Percentiles rank a stretch among this genome's conserved stretches.
These are phyloP conservation scores for Cardamine resedifolia DNA, from an alignment of 345 rosid species.

Conservation along the genomic window DNA sequence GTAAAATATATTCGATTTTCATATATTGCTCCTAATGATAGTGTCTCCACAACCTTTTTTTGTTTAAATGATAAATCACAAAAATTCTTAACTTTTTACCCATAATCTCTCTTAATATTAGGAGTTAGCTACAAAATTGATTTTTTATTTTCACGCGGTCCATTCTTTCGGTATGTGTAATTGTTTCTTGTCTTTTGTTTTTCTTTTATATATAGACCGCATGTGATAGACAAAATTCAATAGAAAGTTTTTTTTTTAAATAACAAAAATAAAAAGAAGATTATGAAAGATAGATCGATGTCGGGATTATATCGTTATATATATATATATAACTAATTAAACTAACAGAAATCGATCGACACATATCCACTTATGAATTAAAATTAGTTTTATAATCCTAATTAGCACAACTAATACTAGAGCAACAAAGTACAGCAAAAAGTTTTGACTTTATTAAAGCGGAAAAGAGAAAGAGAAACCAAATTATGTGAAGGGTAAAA, in stretches of 20 bases:
- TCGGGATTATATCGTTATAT: neutral
- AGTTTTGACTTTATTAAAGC: slow-evolving; percentile 27
- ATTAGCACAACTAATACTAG: neutral
- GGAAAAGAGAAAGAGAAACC: neutral
- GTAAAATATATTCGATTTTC: neutral
- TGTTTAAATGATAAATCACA: no score
- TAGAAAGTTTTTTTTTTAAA: neutral
- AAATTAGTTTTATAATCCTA: neutral
- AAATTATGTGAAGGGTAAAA: neutral
- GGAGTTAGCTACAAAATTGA: no score
- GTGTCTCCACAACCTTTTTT: neutral
- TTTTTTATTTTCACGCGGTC: neutral
- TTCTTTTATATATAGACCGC: neutral
- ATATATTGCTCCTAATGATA: neutral
- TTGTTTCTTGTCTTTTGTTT: neutral
- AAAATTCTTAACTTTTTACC: no score
- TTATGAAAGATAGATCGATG: neutral
- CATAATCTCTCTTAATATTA: no score
- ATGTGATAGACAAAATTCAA: neutral
- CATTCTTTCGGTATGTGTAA: neutral
- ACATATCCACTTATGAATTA: neutral
- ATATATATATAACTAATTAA: neutral
- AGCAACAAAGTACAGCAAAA: slow-evolving; percentile 1
- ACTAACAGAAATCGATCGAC: neutral
- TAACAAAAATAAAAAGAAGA: neutral